Percentiles rank a stretch among this genome's conserved stretches.
These are phyloP conservation scores for Chaetoceros muelleri DNA, from an alignment of 108 stramenopile genomes.

Conservation along the genomic window DNA sequence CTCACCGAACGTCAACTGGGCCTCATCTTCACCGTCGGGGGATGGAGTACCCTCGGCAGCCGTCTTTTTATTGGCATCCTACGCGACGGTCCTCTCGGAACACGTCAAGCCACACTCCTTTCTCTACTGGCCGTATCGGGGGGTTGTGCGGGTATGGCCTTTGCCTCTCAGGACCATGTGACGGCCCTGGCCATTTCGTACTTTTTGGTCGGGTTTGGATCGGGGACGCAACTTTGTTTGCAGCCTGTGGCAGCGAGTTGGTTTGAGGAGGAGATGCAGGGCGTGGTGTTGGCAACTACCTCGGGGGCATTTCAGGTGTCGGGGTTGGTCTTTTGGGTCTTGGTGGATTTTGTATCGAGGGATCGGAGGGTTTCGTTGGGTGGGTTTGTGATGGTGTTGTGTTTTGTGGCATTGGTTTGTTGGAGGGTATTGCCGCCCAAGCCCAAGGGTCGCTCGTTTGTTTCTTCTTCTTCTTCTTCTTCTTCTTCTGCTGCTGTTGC, in stretches of 20 bases:
- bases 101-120: slow-evolving; percentile 3
- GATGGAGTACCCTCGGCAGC: slow-evolving; percentile 25
- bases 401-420: slow-evolving; percentile 7
- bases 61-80: slow-evolving; percentile 27
- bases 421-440: slow-evolving; percentile 9
- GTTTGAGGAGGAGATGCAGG: slow-evolving; percentile 16
- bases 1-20: slow-evolving; percentile 20
- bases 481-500: too few species aligned
- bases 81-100: slow-evolving; percentile 26
- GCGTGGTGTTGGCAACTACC: slow-evolving; percentile 10
- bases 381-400: slow-evolving; percentile 12
- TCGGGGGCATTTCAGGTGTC: slow-evolving; percentile 34
- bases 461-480: neutral
- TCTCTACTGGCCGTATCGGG: slow-evolving; percentile 6
- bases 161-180: slow-evolving; percentile 8
- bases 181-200: slow-evolving; percentile 13
- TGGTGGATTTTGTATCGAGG: slow-evolving; percentile 6
- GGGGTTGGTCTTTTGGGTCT: slow-evolving; percentile 20
- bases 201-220: slow-evolving; percentile 26
- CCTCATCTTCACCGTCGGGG: slow-evolving; percentile 22
- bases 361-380: slow-evolving; percentile 6
- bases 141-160: slow-evolving; percentile 21
- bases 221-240: slow-evolving; percentile 28
- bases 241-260: slow-evolving; percentile 31
- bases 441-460: neutral